Evolutionary conservation across 345 rosid species (phyloP).

Genomic region (Hibiscus tridactylites): DNA sequence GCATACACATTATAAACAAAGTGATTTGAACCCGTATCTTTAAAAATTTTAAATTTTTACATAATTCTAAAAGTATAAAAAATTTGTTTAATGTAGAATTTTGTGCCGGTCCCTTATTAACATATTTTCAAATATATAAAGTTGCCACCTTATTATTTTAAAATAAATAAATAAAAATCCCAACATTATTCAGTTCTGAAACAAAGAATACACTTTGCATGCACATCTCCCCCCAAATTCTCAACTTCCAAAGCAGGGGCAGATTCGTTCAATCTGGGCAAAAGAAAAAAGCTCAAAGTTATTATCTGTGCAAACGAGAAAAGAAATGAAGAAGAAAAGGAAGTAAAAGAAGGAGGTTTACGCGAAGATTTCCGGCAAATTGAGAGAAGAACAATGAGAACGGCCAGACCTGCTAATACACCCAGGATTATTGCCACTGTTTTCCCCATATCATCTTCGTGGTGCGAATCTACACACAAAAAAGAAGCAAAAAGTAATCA

Average conservation of each 20-base stretch:
- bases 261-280: neutral
- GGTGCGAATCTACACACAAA: constrained; percentile 43
- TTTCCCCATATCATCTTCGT: constrained; percentile 59
- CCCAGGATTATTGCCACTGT: constrained; percentile 83
- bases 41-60: no score
- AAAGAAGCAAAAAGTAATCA: constrained; percentile 10
- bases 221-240: neutral
- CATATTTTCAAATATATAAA: no score
- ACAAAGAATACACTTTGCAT: neutral
- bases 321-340: neutral
- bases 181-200: neutral
- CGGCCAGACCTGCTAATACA: constrained; percentile 54
- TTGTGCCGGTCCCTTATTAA: no score
- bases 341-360: constrained; percentile 1
- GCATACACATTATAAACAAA: no score
- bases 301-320: neutral
- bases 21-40: no score
- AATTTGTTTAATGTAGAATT: no score
- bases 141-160: neutral
- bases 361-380: constrained; percentile 55
- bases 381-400: constrained; percentile 69
- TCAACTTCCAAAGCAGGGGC: neutral
- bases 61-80: no score
- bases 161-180: neutral
- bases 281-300: neutral